phyloP scores from a whole-genome alignment of 2,329 filamentous ascomycete species.

The Blastomyces parvus region DNA sequence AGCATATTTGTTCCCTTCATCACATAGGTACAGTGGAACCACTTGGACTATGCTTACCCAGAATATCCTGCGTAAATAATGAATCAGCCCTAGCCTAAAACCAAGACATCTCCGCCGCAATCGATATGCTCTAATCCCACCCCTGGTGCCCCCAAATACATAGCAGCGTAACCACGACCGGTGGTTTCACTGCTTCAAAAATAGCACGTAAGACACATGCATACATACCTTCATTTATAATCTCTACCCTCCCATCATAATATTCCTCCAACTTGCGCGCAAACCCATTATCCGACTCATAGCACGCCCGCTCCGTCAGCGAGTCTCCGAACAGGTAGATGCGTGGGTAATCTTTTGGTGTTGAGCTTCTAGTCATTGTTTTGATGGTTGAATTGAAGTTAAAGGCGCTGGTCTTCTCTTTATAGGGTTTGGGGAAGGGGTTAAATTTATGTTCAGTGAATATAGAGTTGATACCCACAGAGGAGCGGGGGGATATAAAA shows the following conservation, averaged over 20 bases:
- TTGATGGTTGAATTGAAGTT: neutral
- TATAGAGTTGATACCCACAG: too few relatives aligned
- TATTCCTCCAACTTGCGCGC: constrained; percentile 16
- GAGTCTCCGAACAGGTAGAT: constrained; percentile 21
- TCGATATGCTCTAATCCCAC: neutral
- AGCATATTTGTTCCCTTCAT: neutral
- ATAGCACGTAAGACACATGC: neutral
- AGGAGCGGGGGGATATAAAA: too few relatives aligned
- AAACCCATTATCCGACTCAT: constrained; percentile 15
- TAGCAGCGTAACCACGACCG: neutral
- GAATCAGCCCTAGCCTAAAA: constrained; percentile 5
- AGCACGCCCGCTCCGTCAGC: constrained; percentile 16
- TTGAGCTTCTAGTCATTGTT: neutral
- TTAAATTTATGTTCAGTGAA: neutral
- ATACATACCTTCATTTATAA: constrained; percentile 17
- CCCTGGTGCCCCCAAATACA: neutral
- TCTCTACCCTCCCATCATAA: constrained; percentile 17
- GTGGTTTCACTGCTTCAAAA: neutral
- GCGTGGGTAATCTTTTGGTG: constrained; percentile 14
- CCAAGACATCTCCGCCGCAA: neutral
- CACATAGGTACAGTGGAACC: neutral
- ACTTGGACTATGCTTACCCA: constrained; percentile 12
- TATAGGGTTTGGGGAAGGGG: neutral
- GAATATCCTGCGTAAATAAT: constrained; percentile 12
- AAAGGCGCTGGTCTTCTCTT: neutral